Evolutionary conservation across 108 stramenopile genomes (phyloP).

Genomic region (Parietichytrium sp.): DNA sequence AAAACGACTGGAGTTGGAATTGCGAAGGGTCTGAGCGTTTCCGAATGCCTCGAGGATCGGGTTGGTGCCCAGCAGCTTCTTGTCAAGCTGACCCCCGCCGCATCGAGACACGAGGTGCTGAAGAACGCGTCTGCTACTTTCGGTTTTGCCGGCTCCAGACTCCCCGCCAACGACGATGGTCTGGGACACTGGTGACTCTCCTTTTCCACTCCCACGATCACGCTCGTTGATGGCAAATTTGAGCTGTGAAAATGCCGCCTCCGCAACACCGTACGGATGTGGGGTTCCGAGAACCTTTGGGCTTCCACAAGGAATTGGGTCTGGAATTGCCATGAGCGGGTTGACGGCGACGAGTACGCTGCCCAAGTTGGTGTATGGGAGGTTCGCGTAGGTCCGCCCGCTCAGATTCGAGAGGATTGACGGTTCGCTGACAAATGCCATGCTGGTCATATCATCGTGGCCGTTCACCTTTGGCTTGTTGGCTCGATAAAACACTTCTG

Average conservation of each 20-base stretch:
- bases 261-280: constrained; percentile 6
- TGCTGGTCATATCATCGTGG: constrained; percentile 6
- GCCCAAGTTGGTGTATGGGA: constrained; percentile 44
- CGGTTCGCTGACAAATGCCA: constrained; percentile 42
- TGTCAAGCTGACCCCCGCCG: constrained; percentile 28
- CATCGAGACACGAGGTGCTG: neutral
- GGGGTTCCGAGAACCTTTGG: constrained; percentile 12
- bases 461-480: too few species aligned
- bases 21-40: constrained; percentile 37
- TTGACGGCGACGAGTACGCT: constrained; percentile 46
- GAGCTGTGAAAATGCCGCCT: neutral
- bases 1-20: constrained; percentile 42
- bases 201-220: neutral
- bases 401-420: constrained; percentile 42
- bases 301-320: neutral
- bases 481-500: too few species aligned
- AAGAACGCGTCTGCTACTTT: constrained; percentile 14
- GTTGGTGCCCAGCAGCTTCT: constrained; percentile 20
- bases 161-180: constrained; percentile 37
- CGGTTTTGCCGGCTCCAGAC: constrained; percentile 40
- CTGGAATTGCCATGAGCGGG: constrained; percentile 12
- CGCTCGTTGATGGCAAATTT: neutral
- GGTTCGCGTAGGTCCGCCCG: neutral
- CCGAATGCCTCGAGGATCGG: constrained; percentile 44
- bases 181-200: constrained; percentile 7